phyloP scores from a whole-genome alignment of 495 filamentous ascomycete genomes.

The Aspergillus leporis region DNA sequence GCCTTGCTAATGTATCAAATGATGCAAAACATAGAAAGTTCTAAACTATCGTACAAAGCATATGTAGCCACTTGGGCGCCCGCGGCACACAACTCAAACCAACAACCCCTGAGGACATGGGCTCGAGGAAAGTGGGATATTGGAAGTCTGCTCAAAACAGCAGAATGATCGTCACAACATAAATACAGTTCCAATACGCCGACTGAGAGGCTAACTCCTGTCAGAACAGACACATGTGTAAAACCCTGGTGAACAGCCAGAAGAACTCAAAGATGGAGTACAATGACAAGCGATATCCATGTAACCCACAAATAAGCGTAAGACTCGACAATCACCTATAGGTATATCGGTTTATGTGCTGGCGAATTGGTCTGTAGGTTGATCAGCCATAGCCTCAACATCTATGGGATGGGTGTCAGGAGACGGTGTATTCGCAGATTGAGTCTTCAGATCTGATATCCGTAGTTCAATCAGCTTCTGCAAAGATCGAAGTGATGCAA shows the following conservation, averaged over 20 bases:
- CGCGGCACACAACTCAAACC: not conserved
- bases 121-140: not conserved
- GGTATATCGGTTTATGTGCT: not conserved
- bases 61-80: not conserved
- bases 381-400: not conserved
- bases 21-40: not conserved
- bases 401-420: not conserved
- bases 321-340: not conserved
- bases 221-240: not conserved
- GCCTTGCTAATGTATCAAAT: not conserved
- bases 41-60: conserved; percentile 2
- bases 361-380: not conserved
- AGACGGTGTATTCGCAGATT: not conserved
- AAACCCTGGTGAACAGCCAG: not conserved
- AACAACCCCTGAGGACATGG: not conserved
- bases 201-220: not conserved
- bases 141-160: not conserved
- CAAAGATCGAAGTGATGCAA: conserved; percentile 27
- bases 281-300: not conserved
- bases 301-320: not conserved
- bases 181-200: not conserved
- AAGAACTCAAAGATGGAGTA: not conserved
- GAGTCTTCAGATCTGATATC: conserved; percentile 18
- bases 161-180: conserved; percentile 1
- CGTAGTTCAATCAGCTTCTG: conserved; percentile 32